phyloP scores from a whole-genome alignment of 2,329 filamentous ascomycete genomes.

The Aureobasidium sp. region DNA sequence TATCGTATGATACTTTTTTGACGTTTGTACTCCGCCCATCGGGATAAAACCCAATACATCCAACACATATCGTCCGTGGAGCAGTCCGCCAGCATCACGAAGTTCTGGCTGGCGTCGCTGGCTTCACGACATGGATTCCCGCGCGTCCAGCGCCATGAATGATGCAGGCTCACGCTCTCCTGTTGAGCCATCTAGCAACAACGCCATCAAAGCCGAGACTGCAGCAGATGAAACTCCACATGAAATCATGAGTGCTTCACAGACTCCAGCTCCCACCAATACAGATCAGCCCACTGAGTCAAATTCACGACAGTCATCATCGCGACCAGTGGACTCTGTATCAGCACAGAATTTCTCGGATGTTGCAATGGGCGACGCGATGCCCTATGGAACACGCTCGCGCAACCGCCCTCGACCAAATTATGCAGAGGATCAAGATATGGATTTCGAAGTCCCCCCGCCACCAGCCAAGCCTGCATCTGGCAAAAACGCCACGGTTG shows the following conservation, averaged over 20 bases:
- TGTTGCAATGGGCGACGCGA: constrained; percentile 35
- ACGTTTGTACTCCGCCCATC: not conserved
- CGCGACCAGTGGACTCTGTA: not conserved
- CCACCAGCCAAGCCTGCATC: constrained; percentile 49
- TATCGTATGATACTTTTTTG: not conserved
- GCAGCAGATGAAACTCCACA: not conserved
- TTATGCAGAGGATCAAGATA: constrained; percentile 80
- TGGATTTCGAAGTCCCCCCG: constrained; percentile 69
- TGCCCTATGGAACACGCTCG: constrained; percentile 86
- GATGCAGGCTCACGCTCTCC: constrained; percentile 6
- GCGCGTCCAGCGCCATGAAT: constrained; percentile 11
- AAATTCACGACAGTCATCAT: constrained; percentile 12
- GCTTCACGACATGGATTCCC: constrained; percentile 5
- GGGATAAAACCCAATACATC: not conserved
- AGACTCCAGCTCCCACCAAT: constrained; percentile 5
- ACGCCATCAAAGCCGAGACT: not conserved
- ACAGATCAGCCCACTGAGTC: not conserved
- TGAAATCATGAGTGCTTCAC: constrained; percentile 12
- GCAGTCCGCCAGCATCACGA: not conserved
- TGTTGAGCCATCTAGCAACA: not conserved
- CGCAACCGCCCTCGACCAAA: constrained; percentile 86
- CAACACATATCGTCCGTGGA: not conserved
- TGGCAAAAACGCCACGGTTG: constrained; percentile 13
- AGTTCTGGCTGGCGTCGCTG: constrained; percentile 9
- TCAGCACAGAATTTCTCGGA: constrained; percentile 18